Conservation (phyloP, 148 eudicot species). For the Fagopyrum tataricum region DNA sequence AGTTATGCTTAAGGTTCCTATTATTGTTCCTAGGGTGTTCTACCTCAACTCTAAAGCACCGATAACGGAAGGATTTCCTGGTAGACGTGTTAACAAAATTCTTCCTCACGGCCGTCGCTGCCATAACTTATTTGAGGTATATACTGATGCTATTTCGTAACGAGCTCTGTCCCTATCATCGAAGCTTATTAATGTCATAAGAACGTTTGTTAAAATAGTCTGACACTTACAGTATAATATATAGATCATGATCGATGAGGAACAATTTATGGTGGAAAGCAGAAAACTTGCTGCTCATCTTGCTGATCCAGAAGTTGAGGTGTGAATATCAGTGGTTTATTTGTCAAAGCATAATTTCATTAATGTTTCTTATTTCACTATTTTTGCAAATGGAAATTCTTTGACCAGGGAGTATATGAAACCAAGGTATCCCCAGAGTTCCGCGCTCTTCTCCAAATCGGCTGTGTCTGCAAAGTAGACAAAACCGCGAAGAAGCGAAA, state of each 20-base stretch:
- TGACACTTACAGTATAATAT: conserved; percentile 6
- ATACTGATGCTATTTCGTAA: conserved; percentile 8
- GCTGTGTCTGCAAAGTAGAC: conserved; percentile 92
- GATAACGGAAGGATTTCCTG: conserved; percentile 89
- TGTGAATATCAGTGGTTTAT: conserved; percentile 22
- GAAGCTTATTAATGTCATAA: background rate
- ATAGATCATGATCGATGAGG: conserved; percentile 76
- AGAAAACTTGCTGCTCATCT: conserved; percentile 86
- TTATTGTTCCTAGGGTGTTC: conserved; percentile 72
- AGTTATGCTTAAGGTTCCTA: conserved; percentile 70
- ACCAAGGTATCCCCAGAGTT: conserved; percentile 71
- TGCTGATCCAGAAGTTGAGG: conserved; percentile 99
- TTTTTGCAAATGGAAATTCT: conserved; percentile 5
- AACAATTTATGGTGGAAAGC: conserved; percentile 63
- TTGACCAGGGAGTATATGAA: conserved; percentile 88
- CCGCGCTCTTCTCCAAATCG: conserved; percentile 76
- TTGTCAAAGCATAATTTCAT: background rate
- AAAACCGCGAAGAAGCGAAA: conserved; percentile 65
- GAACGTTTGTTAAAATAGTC: background rate
- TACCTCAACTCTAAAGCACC: conserved; percentile 93
- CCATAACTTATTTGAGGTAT: conserved; percentile 92
- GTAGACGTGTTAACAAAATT: conserved; percentile 78
- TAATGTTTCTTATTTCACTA: background rate
- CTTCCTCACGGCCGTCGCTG: conserved; percentile 87
- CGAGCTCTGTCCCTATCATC: background rate